These are phyloP conservation scores for Misopates orontium DNA, from an alignment of 257 asterid species.

Conservation along the genomic window DNA sequence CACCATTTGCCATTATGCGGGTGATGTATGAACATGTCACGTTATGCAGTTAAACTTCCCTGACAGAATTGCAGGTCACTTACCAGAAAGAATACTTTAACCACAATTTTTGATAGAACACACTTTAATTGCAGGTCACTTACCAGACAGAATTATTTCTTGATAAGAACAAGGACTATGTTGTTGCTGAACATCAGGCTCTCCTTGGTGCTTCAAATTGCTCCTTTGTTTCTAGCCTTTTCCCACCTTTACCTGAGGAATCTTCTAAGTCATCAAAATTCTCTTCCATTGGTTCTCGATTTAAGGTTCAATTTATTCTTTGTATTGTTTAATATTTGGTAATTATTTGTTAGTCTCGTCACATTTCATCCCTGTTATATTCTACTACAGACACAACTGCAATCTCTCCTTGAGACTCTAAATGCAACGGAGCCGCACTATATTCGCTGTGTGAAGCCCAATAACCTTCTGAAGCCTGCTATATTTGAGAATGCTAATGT, in stretches of 20 bases:
- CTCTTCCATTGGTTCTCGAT: conserved; percentile 83
- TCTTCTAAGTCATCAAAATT: conserved; percentile 80
- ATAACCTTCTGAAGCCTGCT: conserved; percentile 76
- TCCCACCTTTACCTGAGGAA: conserved; percentile 81
- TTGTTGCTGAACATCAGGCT: conserved; percentile 85
- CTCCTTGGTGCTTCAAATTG: conserved; percentile 78
- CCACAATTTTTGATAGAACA: conserved; percentile 31
- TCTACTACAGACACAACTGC: conserved; percentile 75
- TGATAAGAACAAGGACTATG: conserved; percentile 93
- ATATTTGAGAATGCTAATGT: conserved; percentile 81
- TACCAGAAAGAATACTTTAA: conserved; percentile 16
- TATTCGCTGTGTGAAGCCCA: conserved; percentile 85
- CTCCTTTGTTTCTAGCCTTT: conserved; percentile 70
- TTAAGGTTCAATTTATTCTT: conserved; percentile 58
- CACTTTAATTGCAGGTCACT: conserved; percentile 62
- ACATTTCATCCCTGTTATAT: conserved; percentile 29
- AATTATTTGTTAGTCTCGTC: conserved; percentile 19
- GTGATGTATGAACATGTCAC: conserved; percentile 70
- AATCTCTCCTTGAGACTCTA: conserved; percentile 84
- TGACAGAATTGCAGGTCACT: conserved; percentile 7
- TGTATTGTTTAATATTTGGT: conserved; percentile 17
- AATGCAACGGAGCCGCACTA: conserved; percentile 87
- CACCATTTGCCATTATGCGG: conserved; percentile 88
- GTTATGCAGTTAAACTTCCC: conserved; percentile 10
- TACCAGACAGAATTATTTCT: conserved; percentile 81